Evolutionary conservation across 1,284 basidiomycete genomes (phyloP), one percentile per base, ranked within the genome.

Genomic region (Ustilago bromivora): DNA sequence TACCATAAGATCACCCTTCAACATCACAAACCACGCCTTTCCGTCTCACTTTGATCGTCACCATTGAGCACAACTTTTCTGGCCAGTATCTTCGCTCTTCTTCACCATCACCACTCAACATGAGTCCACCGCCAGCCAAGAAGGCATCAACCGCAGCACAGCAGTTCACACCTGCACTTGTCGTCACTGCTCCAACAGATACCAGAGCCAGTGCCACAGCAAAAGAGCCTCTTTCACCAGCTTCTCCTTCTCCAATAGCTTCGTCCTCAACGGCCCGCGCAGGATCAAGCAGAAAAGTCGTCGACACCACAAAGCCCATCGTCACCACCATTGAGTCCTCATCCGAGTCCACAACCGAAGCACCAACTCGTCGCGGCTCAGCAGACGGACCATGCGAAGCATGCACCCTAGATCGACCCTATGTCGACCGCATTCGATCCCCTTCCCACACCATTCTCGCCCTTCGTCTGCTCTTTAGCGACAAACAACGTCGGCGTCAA

Each of bases 391-490:
- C 43, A 6, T 73, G 65, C 38, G 58, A 65, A 35, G 61, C 71
- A 3, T 73, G 71, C 36, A 12, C 36, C 6, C 11, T 41, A 0
- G 61, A 63, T 28, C 54, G 71, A 11, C 71, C 65, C 1, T 73
- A 46, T 23, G 47, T 76, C 41, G 23, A 19, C 0, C 61, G 52
- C 23, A 66, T 76, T 53, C 31, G 61, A 6, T 66, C 62, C 8
- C 51, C 49, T 19, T 64, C 67, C 9, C 74, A 76, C 56, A 32
- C 72, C 56, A 12, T 71, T 4, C 57, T 66, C 5, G 69, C 74
- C 13, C 5, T 69, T 13, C 49, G 56, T 0, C 62, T 76, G 0
- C 43, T 70, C 11, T 68, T 80, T 63, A 49, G 59, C 34, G 68
- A 78, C 43, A 61, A 72, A 3, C 57, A 59, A 28, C 36, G 61